Evolutionary conservation across 2,329 filamentous ascomycete genomes (phyloP).

Genomic region (Fusarium sambucinum): DNA sequence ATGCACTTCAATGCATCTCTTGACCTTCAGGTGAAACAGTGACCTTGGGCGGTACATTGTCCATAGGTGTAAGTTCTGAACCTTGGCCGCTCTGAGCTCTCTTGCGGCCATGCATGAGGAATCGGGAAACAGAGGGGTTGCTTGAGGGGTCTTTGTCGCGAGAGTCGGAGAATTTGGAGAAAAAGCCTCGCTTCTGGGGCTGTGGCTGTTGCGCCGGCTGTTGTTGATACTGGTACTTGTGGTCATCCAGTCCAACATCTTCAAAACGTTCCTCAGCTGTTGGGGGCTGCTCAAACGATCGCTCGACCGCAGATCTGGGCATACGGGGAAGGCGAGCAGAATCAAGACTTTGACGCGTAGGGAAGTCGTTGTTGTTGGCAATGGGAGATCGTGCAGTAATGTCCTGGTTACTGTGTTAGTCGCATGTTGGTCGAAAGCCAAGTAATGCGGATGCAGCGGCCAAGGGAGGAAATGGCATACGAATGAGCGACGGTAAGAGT

Average conservation of each 20-base stretch:
- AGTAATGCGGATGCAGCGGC: neutral
- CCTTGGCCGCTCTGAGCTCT: slow-evolving; percentile 73
- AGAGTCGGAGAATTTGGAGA: slow-evolving; percentile 78
- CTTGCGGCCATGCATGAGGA: slow-evolving; percentile 79
- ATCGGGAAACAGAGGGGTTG: slow-evolving; percentile 63
- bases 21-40: slow-evolving; percentile 47
- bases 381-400: slow-evolving; percentile 90
- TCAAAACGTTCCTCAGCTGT: slow-evolving; percentile 86
- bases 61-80: slow-evolving; percentile 77
- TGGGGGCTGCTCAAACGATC: slow-evolving; percentile 70
- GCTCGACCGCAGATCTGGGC: slow-evolving; percentile 71
- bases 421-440: slow-evolving; percentile 6
- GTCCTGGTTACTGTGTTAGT: slow-evolving; percentile 69
- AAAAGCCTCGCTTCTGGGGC: slow-evolving; percentile 74
- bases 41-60: slow-evolving; percentile 51
- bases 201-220: slow-evolving; percentile 39
- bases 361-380: slow-evolving; percentile 65
- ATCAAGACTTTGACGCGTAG: slow-evolving; percentile 84
- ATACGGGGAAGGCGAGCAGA: slow-evolving; percentile 74
- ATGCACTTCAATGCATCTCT: slow-evolving; percentile 41
- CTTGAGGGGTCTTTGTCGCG: slow-evolving; percentile 54
- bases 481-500: slow-evolving; percentile 95
- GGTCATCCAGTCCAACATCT: slow-evolving; percentile 88
- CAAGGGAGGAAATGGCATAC: slow-evolving; percentile 64
- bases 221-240: slow-evolving; percentile 57